Percentiles rank a stretch among this genome's conserved stretches.
These are phyloP conservation scores for Microcyclosporella mali DNA, from an alignment of 2,329 filamentous ascomycete species.

Conservation along the genomic window DNA sequence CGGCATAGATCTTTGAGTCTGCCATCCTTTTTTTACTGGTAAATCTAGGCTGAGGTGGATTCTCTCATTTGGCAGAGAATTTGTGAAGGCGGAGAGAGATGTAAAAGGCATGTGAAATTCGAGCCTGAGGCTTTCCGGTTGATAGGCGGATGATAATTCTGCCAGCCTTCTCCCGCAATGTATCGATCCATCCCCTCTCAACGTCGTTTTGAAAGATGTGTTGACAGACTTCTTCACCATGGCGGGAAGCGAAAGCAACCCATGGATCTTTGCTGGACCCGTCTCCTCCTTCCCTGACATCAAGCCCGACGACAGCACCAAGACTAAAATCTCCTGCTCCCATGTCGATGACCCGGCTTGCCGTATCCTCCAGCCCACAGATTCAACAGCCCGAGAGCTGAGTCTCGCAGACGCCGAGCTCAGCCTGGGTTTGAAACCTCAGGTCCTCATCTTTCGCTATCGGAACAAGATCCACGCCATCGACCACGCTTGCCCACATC, in stretches of 20 bases:
- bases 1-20: slow-evolving; percentile 51
- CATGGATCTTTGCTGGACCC: slow-evolving; percentile 52
- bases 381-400: slow-evolving; percentile 33
- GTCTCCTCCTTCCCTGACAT: slow-evolving; percentile 53
- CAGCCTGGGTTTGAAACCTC: slow-evolving; percentile 39
- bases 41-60: too few species aligned
- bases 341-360: slow-evolving; percentile 34
- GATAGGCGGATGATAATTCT: too few species aligned
- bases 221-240: too few species aligned
- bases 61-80: too few species aligned
- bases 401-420: slow-evolving; percentile 34
- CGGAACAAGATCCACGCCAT: slow-evolving; percentile 60
- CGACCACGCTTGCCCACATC: slow-evolving; percentile 67
- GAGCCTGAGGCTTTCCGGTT: too few species aligned
- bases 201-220: too few species aligned
- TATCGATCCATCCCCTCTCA: too few species aligned
- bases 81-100: too few species aligned
- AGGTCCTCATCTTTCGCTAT: slow-evolving; percentile 61
- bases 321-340: slow-evolving; percentile 43
- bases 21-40: too few species aligned
- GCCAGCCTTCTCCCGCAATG: too few species aligned
- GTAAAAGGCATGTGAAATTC: too few species aligned
- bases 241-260: too few species aligned
- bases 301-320: slow-evolving; percentile 37
- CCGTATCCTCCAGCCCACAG: slow-evolving; percentile 46